A percentile compares a stretch with the other conserved stretches of the same genome.
phyloP scores from a whole-genome alignment of 768 basidiomycete genomes.

The Pleurotus platypus region DNA sequence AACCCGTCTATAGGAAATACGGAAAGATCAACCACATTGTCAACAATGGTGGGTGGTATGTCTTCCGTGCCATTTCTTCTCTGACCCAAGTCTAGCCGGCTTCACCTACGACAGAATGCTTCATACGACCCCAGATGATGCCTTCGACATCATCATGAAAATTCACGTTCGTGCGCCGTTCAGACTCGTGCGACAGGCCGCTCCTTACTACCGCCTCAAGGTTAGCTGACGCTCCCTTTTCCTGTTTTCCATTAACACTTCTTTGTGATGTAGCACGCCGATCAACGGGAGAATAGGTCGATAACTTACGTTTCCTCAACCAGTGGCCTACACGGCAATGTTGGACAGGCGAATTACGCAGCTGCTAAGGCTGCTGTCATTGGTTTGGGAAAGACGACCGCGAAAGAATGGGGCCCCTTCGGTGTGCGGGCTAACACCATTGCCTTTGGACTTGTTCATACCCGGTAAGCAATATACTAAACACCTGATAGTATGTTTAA shows the following conservation, averaged over 20 bases:
- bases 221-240: conserved; percentile 16
- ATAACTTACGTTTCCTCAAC: conserved; percentile 82
- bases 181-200: conserved; percentile 78
- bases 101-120: conserved; percentile 88
- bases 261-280: conserved; percentile 30
- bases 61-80: background rate
- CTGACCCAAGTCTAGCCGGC: conserved; percentile 39
- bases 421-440: conserved; percentile 81
- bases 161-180: conserved; percentile 87
- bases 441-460: conserved; percentile 76
- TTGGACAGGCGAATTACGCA: conserved; percentile 82
- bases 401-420: conserved; percentile 85
- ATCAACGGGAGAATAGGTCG: conserved; percentile 62
- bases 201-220: conserved; percentile 83
- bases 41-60: conserved; percentile 59
- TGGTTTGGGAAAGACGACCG: conserved; percentile 81
- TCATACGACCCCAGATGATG: conserved; percentile 81
- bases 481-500: background rate
- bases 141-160: conserved; percentile 77
- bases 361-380: conserved; percentile 76
- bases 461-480: conserved; percentile 43
- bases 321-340: conserved; percentile 82
- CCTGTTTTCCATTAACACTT: background rate
- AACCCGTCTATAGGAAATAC: conserved; percentile 47
- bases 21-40: conserved; percentile 87